A percentile compares a stretch with the other conserved stretches of the same genome.
Conservation (phyloP, 805 yeast species). For the Zygosaccharomyces kombuchaensis region DNA sequence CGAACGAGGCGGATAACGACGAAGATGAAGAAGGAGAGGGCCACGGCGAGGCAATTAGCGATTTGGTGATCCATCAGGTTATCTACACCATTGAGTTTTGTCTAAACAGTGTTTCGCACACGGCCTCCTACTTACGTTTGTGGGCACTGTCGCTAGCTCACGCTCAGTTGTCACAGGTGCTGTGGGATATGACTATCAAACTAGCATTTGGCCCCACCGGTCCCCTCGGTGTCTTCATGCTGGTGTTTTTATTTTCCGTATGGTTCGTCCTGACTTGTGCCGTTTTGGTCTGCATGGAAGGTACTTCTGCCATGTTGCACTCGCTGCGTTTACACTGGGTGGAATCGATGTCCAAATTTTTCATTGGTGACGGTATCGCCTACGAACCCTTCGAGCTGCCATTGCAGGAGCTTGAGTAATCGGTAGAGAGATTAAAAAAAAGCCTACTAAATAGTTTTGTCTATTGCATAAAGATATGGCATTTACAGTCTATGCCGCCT, state of each 20-base stretch:
- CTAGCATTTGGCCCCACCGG: constrained; percentile 59
- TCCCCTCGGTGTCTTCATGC: constrained; percentile 49
- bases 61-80: constrained; percentile 71
- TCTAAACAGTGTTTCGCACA: constrained; percentile 72
- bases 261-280: constrained; percentile 71
- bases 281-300: constrained; percentile 73
- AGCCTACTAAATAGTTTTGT: neutral
- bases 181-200: constrained; percentile 72
- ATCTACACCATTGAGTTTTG: constrained; percentile 79
- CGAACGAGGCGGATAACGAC: constrained; percentile 9
- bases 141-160: constrained; percentile 81
- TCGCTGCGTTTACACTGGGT: constrained; percentile 78
- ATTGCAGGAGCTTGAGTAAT: constrained; percentile 3
- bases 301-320: constrained; percentile 81
- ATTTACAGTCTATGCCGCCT: constrained; percentile 24
- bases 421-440: neutral
- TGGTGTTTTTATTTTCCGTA: constrained; percentile 61
- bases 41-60: constrained; percentile 44
- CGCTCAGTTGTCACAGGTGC: constrained; percentile 68
- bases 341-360: constrained; percentile 75
- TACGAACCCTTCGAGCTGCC: constrained; percentile 52
- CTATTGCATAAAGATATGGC: constrained; percentile 22
- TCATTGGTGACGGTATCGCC: constrained; percentile 69
- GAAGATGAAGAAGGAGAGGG: constrained; percentile 43
- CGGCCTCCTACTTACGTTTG: constrained; percentile 70